These are phyloP conservation scores for Waitea zeae DNA, from an alignment of 1,284 basidiomycete species.

Conservation along the genomic window DNA sequence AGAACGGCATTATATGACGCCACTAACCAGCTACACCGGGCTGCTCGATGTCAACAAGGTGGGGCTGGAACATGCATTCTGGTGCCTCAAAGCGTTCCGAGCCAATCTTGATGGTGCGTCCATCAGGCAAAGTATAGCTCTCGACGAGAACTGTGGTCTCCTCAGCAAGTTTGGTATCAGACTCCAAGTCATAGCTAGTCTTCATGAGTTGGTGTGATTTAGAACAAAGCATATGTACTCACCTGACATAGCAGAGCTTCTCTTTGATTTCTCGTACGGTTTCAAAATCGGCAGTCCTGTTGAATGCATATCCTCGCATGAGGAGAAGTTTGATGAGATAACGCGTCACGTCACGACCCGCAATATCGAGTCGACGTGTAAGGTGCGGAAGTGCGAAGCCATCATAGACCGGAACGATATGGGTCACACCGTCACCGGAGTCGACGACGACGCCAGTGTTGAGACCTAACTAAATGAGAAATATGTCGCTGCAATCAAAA, in stretches of 20 bases:
- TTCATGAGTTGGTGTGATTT: neutral
- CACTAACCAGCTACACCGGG: conserved; percentile 78
- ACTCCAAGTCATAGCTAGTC: conserved; percentile 80
- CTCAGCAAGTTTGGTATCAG: conserved; percentile 86
- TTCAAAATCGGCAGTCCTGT: conserved; percentile 98
- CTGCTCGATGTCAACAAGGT: conserved; percentile 94
- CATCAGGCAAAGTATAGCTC: conserved; percentile 94
- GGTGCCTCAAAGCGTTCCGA: conserved; percentile 99
- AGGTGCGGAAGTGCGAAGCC: conserved; percentile 93
- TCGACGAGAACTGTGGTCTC: conserved; percentile 96
- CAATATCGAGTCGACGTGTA: conserved; percentile 89
- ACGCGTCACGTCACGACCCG: conserved; percentile 93
- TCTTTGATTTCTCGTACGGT: conserved; percentile 98
- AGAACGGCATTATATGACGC: neutral
- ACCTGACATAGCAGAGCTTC: conserved; percentile 95
- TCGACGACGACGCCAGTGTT: conserved; percentile 98
- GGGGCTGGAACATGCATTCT: conserved; percentile 99
- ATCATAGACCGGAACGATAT: conserved; percentile 97
- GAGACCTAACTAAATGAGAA: conserved; percentile 40
- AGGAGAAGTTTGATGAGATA: conserved; percentile 97
- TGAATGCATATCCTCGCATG: conserved; percentile 98
- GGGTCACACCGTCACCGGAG: conserved; percentile 97
- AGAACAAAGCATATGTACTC: neutral
- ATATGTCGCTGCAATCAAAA: neutral
- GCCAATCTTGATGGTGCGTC: conserved; percentile 92